A percentile compares a stretch with the other conserved stretches of the same genome.
These are phyloP conservation scores for Globisporangium polare DNA, from an alignment of 352 stramenopile genomes.

Conservation along the genomic window DNA sequence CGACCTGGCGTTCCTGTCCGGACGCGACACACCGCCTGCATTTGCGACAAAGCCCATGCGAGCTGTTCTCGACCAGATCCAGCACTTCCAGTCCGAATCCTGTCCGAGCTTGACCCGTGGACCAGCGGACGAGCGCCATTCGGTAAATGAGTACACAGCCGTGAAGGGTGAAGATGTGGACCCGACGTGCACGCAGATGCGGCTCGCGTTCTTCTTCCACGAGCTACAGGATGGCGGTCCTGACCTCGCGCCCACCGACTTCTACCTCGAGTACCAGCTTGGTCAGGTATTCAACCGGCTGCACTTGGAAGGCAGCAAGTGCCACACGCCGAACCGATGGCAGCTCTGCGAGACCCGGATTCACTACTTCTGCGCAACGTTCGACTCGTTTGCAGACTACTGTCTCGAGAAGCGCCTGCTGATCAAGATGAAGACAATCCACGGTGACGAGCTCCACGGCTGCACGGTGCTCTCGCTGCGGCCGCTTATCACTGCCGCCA, in stretches of 20 bases:
- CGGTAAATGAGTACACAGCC: slow-evolving; percentile 13
- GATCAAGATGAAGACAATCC: slow-evolving; percentile 59
- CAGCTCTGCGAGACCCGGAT: slow-evolving; percentile 72
- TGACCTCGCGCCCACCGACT: slow-evolving; percentile 49
- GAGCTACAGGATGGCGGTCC: slow-evolving; percentile 72
- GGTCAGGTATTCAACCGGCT: slow-evolving; percentile 54
- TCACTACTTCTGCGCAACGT: slow-evolving; percentile 62
- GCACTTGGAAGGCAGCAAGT: slow-evolving; percentile 74
- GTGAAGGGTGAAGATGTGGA: slow-evolving; percentile 50
- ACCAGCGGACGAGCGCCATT: slow-evolving; percentile 13
- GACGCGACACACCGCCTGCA: neutral
- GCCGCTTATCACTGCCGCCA: slow-evolving; percentile 46
- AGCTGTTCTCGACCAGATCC: slow-evolving; percentile 12
- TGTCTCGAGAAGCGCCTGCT: slow-evolving; percentile 58
- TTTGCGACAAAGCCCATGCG: neutral
- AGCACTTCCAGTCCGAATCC: slow-evolving; percentile 15
- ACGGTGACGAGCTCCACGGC: slow-evolving; percentile 40
- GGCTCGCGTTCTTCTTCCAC: slow-evolving; percentile 80
- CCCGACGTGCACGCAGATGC: slow-evolving; percentile 63
- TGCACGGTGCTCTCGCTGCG: slow-evolving; percentile 53
- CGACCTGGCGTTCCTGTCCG: slow-evolving; percentile 9
- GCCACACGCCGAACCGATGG: slow-evolving; percentile 76
- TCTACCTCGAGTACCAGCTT: slow-evolving; percentile 77
- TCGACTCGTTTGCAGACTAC: slow-evolving; percentile 67
- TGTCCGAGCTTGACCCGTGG: slow-evolving; percentile 10